Percentiles rank a stretch among this genome's conserved stretches.
Evolutionary conservation across 352 stramenopile species (phyloP).

Genomic region (Plasmopara viticola): DNA sequence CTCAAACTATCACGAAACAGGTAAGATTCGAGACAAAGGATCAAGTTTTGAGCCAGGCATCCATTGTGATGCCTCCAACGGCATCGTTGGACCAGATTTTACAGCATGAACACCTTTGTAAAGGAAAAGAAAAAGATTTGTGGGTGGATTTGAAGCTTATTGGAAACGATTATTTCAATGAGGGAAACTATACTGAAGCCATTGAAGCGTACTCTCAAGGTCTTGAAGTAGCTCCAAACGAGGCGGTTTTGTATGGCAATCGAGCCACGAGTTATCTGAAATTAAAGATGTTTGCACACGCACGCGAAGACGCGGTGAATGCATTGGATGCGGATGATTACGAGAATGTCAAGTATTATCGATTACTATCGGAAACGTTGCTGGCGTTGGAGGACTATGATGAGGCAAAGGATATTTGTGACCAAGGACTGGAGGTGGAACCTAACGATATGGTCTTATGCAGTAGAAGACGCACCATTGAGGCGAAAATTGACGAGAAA

Average conservation of each 20-base stretch:
- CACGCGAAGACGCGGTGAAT: conserved; percentile 30
- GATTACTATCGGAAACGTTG: conserved; percentile 27
- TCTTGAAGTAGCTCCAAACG: conserved; percentile 18
- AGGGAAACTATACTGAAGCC: conserved; percentile 27
- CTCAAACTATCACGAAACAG: not conserved
- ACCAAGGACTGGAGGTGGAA: conserved; percentile 29
- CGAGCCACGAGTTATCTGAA: conserved; percentile 27
- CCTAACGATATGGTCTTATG: conserved; percentile 17
- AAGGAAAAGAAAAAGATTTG: conserved; percentile 14
- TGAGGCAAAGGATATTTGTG: conserved; percentile 28
- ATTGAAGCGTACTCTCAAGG: conserved; percentile 28
- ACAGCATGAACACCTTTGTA: conserved; percentile 23
- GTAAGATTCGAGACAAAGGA: not conserved
- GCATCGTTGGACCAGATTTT: conserved; percentile 21
- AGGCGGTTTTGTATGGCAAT: conserved; percentile 33
- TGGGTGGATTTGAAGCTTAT: conserved; percentile 31
- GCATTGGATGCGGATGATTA: conserved; percentile 25
- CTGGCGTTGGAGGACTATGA: conserved; percentile 32
- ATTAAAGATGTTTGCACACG: conserved; percentile 23
- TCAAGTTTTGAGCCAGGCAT: not conserved
- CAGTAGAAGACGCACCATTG: conserved; percentile 11
- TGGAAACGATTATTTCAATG: conserved; percentile 30
- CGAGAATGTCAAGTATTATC: conserved; percentile 32
- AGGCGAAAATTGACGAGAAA: conserved; percentile 14
- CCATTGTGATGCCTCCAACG: conserved; percentile 4